Conservation (phyloP, 2,329 filamentous ascomycete species). For the Cercospora beticola region DNA sequence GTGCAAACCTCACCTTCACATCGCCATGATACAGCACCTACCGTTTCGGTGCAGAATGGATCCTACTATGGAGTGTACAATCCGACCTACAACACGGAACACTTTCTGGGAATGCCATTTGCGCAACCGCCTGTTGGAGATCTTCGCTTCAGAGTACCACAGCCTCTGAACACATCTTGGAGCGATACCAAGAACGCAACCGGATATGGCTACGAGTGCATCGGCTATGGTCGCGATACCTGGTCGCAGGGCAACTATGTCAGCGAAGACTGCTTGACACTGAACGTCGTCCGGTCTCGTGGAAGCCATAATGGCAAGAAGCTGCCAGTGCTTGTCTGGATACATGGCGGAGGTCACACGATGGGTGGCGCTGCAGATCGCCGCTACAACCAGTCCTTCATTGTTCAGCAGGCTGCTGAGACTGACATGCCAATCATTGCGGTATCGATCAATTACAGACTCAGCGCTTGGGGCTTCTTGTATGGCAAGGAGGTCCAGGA, state of each 20-base stretch:
- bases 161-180: slow-evolving; percentile 51
- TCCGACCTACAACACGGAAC: slow-evolving; percentile 49
- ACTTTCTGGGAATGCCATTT: slow-evolving; percentile 58
- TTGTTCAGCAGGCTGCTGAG: slow-evolving; percentile 31
- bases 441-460: slow-evolving; percentile 62
- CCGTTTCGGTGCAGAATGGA: slow-evolving; percentile 46
- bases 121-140: slow-evolving; percentile 52
- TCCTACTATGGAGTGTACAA: slow-evolving; percentile 49
- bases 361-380: slow-evolving; percentile 29
- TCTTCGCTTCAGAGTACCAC: slow-evolving; percentile 55
- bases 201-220: slow-evolving; percentile 49
- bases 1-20: neutral
- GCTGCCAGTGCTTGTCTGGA: slow-evolving; percentile 28
- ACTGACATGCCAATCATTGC: slow-evolving; percentile 49
- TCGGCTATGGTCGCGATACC: slow-evolving; percentile 49
- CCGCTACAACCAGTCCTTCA: slow-evolving; percentile 34
- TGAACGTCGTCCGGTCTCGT: slow-evolving; percentile 28
- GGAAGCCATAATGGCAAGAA: slow-evolving; percentile 12
- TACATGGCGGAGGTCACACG: slow-evolving; percentile 29
- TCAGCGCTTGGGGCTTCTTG: slow-evolving; percentile 68
- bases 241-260: slow-evolving; percentile 30
- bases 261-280: slow-evolving; percentile 30
- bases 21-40: slow-evolving; percentile 9
- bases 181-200: slow-evolving; percentile 44
- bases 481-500: slow-evolving; percentile 54